Conservation (phyloP, 192 early-diverging fungal genomes). For the Phlyctochytrium planicorne region DNA sequence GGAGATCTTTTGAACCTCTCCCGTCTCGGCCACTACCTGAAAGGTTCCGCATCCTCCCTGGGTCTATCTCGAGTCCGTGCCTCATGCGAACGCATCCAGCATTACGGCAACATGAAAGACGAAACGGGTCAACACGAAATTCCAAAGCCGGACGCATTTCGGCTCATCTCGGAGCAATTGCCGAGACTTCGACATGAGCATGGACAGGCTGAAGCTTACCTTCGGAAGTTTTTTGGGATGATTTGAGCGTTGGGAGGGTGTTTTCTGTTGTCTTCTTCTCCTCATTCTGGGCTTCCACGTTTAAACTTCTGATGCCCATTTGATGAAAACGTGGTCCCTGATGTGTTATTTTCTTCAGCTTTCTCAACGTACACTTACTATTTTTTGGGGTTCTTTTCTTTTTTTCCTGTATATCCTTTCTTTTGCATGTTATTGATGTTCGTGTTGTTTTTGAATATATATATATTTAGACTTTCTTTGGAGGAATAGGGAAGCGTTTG, state of each 20-base stretch:
- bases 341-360: too few species aligned
- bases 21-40: slow-evolving; percentile 85
- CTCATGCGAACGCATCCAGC: slow-evolving; percentile 88
- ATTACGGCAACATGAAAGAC: slow-evolving; percentile 50
- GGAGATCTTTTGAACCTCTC: slow-evolving; percentile 72
- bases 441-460: too few species aligned
- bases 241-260: too few species aligned
- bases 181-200: neutral
- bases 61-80: slow-evolving; percentile 76
- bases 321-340: too few species aligned
- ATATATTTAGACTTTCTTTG: slow-evolving; percentile 10
- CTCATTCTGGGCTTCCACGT: too few species aligned
- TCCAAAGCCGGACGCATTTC: neutral
- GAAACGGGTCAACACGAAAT: neutral
- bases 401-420: too few species aligned
- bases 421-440: too few species aligned
- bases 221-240: neutral
- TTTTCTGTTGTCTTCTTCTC: too few species aligned
- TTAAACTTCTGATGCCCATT: too few species aligned
- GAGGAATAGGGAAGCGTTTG: slow-evolving; percentile 37
- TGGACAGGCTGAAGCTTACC: neutral
- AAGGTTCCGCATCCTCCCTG: slow-evolving; percentile 85
- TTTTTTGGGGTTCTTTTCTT: too few species aligned
- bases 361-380: too few species aligned
- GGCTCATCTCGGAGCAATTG: neutral